phyloP scores from a whole-genome alignment of 805 yeast species.

The Lipomyces anomalus region DNA sequence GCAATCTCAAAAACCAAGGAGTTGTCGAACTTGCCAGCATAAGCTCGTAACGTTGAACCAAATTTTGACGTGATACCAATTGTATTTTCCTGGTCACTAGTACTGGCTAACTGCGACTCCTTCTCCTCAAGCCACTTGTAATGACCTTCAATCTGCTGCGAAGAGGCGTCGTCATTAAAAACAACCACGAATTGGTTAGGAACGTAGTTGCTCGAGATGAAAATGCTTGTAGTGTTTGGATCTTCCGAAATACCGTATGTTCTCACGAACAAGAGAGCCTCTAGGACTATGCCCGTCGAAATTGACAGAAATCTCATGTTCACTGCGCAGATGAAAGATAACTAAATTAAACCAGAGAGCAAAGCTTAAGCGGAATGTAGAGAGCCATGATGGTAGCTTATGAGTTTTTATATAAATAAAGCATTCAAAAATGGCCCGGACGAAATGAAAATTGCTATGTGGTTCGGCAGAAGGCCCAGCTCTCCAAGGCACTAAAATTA shows the following conservation, averaged over 20 bases:
- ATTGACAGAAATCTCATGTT: too few relatives aligned
- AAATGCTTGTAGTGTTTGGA: neutral
- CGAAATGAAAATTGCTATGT: too few relatives aligned
- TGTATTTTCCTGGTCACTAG: neutral
- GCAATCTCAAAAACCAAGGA: slow-evolving; percentile 11
- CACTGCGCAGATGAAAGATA: too few relatives aligned
- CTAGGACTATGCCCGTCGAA: neutral
- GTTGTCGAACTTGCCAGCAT: slow-evolving; percentile 13
- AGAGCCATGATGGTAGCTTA: too few relatives aligned
- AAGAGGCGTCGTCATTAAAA: slow-evolving; percentile 3
- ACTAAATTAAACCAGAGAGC: too few relatives aligned
- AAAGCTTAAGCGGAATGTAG: too few relatives aligned
- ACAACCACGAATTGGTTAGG: slow-evolving; percentile 6
- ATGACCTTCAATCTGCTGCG: slow-evolving; percentile 4
- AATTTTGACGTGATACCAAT: slow-evolving; percentile 5
- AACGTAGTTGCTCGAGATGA: neutral
- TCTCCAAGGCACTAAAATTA: too few relatives aligned
- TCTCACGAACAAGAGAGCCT: neutral
- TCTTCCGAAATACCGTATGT: neutral
- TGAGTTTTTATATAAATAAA: too few relatives aligned
- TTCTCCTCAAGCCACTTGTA: slow-evolving; percentile 33
- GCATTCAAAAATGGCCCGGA: too few relatives aligned
- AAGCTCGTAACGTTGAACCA: slow-evolving; percentile 4
- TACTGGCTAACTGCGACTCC: slow-evolving; percentile 12
- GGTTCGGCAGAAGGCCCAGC: too few relatives aligned